Base-by-base conservation (phyloP, 306 rosid species). In the Prosopis cineraria region DNA sequence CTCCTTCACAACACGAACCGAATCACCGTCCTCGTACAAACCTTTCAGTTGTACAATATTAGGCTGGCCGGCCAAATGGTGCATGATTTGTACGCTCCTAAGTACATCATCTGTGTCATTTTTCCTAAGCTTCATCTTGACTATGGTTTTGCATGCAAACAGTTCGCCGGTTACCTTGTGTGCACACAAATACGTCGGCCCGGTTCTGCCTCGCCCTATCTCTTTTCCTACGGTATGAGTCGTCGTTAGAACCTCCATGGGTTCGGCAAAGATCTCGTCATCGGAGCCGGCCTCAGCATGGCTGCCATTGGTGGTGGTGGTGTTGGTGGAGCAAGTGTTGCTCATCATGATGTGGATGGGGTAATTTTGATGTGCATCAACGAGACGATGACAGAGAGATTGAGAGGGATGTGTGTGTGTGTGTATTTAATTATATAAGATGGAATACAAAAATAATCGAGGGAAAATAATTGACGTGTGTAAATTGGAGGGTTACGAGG, bases 81-180 rank as follows among this genome's bases (percentile, higher is more conserved):
- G 93, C 97, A 94, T 94, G 75, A 94, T 92, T 25, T 94, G 97
- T 0, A 92, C 97, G 88, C 92, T 97, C 56, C 95, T 83, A 75
- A 89, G 77, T 4, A 91, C 98, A 81, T 90, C 97, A 63, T 94
- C 97, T 6, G 92, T 85, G 19, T 94, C 97, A 72, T 89, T 95
- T 64, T 88, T 86, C 48, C 76, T 89, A 7, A 94, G 97, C 74
- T 92, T 94, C 39, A 95, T 84, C 83, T 94, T 94, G 36, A 97
- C 97, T 12, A 94, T 94, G 13, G 95, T 94, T 48, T 94, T 94
- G 90, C 97, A 92, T 0, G 98, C 97, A 75, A 72, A 89, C 20
- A 88, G 92, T 55, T 92, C 88, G 5, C 98, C 97, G 0, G 91
- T 83, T 8, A 66, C 70, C 85, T 92, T 95, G 11, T 86, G 87